These are phyloP conservation scores for Agroathelia rolfsii DNA, from an alignment of 1,284 basidiomycete genomes.

Conservation along the genomic window DNA sequence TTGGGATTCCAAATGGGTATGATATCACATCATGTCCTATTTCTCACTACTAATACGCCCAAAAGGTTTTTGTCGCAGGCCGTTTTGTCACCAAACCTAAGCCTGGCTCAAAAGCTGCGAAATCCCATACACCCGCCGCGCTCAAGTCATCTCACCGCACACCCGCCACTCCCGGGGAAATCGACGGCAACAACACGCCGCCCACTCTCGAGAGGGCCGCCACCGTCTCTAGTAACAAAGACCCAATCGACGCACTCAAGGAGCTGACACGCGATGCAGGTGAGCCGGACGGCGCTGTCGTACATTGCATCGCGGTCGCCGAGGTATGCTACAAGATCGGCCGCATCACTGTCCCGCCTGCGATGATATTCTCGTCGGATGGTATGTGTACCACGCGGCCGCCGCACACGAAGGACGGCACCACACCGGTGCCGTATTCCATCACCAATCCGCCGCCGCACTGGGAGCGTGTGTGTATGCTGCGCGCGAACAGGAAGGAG, in stretches of 20 bases:
- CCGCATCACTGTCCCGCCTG: constrained; percentile 69
- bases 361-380: constrained; percentile 41
- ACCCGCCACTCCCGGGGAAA: background rate
- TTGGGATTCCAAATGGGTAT: constrained; percentile 85
- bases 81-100: constrained; percentile 60
- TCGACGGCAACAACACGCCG: constrained; percentile 9
- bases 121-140: constrained; percentile 12
- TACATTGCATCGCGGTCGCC: constrained; percentile 64
- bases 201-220: constrained; percentile 18
- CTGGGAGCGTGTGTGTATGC: constrained; percentile 32
- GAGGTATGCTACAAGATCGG: constrained; percentile 69
- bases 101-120: too few species aligned
- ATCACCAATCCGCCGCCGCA: constrained; percentile 41
- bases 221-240: constrained; percentile 22
- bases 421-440: constrained; percentile 24
- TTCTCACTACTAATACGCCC: background rate
- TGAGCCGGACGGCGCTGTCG: constrained; percentile 47
- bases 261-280: constrained; percentile 14
- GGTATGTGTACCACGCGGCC: constrained; percentile 27
- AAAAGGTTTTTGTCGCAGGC: constrained; percentile 51
- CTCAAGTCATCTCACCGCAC: constrained; percentile 9
- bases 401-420: constrained; percentile 1
- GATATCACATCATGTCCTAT: constrained; percentile 1
- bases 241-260: constrained; percentile 10
- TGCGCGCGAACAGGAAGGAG: constrained; percentile 28